These are phyloP conservation scores for Ophiocordyceps camponoti-floridani DNA, from an alignment of 2,329 filamentous ascomycete species.

Conservation along the genomic window DNA sequence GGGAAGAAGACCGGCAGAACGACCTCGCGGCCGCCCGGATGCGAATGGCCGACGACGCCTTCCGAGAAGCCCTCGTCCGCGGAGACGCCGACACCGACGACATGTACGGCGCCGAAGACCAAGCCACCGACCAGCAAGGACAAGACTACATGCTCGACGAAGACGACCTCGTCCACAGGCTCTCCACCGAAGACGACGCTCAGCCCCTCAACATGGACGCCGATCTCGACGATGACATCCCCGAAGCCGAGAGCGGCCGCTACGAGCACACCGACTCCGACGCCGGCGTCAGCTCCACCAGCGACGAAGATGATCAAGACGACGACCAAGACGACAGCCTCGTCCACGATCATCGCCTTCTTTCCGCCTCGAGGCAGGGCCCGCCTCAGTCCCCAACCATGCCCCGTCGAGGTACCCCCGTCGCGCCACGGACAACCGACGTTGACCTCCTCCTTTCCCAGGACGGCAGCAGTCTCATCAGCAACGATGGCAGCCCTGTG, in stretches of 20 bases:
- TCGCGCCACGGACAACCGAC: conserved; percentile 20
- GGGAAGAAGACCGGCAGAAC: conserved; percentile 26
- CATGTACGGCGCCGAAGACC: conserved; percentile 35
- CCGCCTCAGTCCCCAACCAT: conserved; percentile 20
- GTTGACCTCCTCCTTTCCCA: conserved; percentile 38
- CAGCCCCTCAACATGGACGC: conserved; percentile 35
- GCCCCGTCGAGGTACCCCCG: conserved; percentile 8
- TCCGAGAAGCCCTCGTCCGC: conserved; percentile 37
- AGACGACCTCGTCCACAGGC: conserved; percentile 31
- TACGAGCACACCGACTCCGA: conserved; percentile 71
- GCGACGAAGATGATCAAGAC: conserved; percentile 18
- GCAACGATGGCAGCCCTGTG: conserved; percentile 29
- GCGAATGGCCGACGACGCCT: conserved; percentile 41
- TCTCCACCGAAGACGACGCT: conserved; percentile 12
- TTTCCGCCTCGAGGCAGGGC: conserved; percentile 20
- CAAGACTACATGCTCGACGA: conserved; percentile 44
- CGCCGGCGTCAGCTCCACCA: conserved; percentile 37
- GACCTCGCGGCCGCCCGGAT: conserved; percentile 31
- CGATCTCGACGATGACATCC: conserved; percentile 56
- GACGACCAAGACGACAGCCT: conserved; percentile 6
- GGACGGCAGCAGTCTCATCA: conserved; percentile 36
- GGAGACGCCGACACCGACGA: conserved; percentile 28
- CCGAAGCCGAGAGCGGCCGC: conserved; percentile 42
- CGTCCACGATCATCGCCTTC: conserved; percentile 12
- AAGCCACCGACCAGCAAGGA: conserved; percentile 31